Percentiles rank a stretch among this genome's conserved stretches.
Conservation (phyloP, 805 yeast species). For the Candida boleticola region DNA sequence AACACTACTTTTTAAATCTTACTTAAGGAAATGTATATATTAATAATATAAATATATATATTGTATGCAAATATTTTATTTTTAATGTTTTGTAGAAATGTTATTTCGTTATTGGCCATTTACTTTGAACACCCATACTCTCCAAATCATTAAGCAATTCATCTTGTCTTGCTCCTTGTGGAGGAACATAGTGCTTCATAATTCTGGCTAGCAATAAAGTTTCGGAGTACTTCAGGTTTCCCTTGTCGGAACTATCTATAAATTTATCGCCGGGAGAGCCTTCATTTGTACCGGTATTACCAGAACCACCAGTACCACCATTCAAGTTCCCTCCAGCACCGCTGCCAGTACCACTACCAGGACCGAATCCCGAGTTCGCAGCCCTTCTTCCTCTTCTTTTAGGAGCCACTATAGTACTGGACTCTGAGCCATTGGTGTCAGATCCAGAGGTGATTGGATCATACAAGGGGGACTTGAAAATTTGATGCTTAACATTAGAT, state of each 20-base stretch:
- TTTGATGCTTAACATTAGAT: slow-evolving; percentile 33
- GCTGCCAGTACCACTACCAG: slow-evolving; percentile 9
- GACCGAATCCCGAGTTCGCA: slow-evolving; percentile 14
- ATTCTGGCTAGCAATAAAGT: slow-evolving; percentile 39
- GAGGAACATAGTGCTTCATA: slow-evolving; percentile 42
- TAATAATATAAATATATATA: too few species aligned
- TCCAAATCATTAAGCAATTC: slow-evolving; percentile 36
- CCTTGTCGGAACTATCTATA: slow-evolving; percentile 13
- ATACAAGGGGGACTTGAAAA: slow-evolving; percentile 39
- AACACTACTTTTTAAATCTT: neutral
- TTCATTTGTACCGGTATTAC: neutral
- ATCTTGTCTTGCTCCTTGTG: slow-evolving; percentile 31
- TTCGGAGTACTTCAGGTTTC: slow-evolving; percentile 24
- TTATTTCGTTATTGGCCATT: slow-evolving; percentile 29
- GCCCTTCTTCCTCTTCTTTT: slow-evolving; percentile 42
- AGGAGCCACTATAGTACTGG: slow-evolving; percentile 10
- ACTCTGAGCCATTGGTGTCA: slow-evolving; percentile 30
- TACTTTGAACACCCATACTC: slow-evolving; percentile 32
- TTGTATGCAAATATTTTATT: neutral
- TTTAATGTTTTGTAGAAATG: neutral
- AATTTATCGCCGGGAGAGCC: slow-evolving; percentile 6
- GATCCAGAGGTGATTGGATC: slow-evolving; percentile 40
- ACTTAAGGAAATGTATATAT: neutral
- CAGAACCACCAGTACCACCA: slow-evolving; percentile 10
- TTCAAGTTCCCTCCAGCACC: slow-evolving; percentile 1